Base-by-base conservation (phyloP, 495 filamentous ascomycete species). In the Copromyces sp. region DNA sequence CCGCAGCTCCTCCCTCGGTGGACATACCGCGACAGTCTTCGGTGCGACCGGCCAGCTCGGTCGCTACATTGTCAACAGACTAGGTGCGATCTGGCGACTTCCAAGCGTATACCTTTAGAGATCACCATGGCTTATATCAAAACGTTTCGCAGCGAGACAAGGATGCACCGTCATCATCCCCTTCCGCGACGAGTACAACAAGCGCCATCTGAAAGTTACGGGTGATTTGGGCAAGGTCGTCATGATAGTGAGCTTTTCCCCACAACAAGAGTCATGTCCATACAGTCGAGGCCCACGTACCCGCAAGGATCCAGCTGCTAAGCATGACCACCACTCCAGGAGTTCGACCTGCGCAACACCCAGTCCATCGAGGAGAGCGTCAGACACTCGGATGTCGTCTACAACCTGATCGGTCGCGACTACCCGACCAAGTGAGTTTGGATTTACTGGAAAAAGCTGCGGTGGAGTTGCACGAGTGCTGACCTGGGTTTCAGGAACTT, bases 21-120 rank as follows among this genome's bases (percentile, higher is more conserved):
- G 93, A 70, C 93, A 98, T 82, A 98, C 94, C 73, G 94, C 92
- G 41, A 99, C 95, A 53, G 94, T 99, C 78, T 99, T 99, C 82
- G 95, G 95, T 82, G 96, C 96, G 74, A 97, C 95, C 53, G 95
- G 95, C 74, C 94, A 96, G 81, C 87, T 99, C 45, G 95, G 95
- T 78, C 91, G 95, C 77, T 99, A 99, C 82, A 96, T 99, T 82
- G 95, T 98, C 78, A 96, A 97, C 83, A 89, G 91, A 78, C 89
- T 99, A 78, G 95, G 95, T 97, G 87, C 75, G 53, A 65, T 71
- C 24, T 53, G 37, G 42, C 53, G 61, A 41, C 69, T n/a, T 35
- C 69, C 59, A 68, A 74, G 53, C 70, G 47, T 29, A 38, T 8
- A 29, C 14, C 37, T 68, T 44, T 47, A 44, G 44, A 68, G 70